phyloP scores from a whole-genome alignment of 495 filamentous ascomycete species.

The Lophium mytilinum region DNA sequence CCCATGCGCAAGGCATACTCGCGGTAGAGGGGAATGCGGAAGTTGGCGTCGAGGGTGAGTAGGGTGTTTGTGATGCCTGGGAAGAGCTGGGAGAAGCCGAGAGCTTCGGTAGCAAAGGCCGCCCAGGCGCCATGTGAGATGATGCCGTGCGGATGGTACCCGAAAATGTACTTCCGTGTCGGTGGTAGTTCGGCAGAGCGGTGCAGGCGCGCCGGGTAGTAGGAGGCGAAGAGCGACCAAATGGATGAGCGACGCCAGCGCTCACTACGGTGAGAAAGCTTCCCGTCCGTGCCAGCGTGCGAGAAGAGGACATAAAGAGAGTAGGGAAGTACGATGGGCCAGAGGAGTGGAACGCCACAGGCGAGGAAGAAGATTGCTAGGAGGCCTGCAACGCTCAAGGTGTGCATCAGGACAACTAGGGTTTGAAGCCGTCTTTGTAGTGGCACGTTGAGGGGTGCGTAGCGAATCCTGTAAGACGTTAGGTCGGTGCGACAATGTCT shows the following conservation, averaged over 20 bases:
- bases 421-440: slow-evolving; percentile 82
- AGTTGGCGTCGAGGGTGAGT: slow-evolving; percentile 87
- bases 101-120: slow-evolving; percentile 82
- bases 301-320: slow-evolving; percentile 77
- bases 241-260: slow-evolving; percentile 63
- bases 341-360: slow-evolving; percentile 80
- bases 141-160: slow-evolving; percentile 95
- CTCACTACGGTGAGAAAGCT: slow-evolving; percentile 61
- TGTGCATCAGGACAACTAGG: slow-evolving; percentile 75
- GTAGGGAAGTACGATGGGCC: slow-evolving; percentile 89
- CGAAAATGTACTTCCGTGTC: slow-evolving; percentile 92
- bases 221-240: slow-evolving; percentile 85
- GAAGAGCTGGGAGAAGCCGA: slow-evolving; percentile 83
- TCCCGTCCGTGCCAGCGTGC: slow-evolving; percentile 63
- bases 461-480: slow-evolving; percentile 51
- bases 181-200: slow-evolving; percentile 70
- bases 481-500: not conserved
- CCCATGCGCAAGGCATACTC: slow-evolving; percentile 86
- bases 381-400: slow-evolving; percentile 64
- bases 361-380: slow-evolving; percentile 84
- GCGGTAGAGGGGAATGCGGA: slow-evolving; percentile 85
- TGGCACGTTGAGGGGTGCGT: slow-evolving; percentile 82
- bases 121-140: slow-evolving; percentile 93
- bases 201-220: slow-evolving; percentile 85
- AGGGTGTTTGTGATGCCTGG: slow-evolving; percentile 94